Conservation (phyloP, 192 early-diverging fungal genomes). For the Lobosporangium transversale region DNA sequence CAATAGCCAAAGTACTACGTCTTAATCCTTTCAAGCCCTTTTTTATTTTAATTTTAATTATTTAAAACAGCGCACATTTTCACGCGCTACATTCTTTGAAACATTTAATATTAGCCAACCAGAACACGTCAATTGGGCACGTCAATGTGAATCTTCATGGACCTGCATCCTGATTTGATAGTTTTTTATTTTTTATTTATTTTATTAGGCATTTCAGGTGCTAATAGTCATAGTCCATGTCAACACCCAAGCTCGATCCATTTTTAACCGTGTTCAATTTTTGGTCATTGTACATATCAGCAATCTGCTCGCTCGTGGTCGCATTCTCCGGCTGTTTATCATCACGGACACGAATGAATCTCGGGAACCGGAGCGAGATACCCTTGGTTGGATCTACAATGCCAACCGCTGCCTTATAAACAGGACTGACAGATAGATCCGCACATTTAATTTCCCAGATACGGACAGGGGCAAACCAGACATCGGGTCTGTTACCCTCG, state of each 20-base stretch:
- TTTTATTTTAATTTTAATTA: too few species aligned
- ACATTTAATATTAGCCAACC: too few species aligned
- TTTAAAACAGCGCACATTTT: too few species aligned
- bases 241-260: conserved; percentile 35
- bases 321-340: conserved; percentile 96
- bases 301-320: conserved; percentile 84
- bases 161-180: neutral
- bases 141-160: neutral
- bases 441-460: conserved; percentile 99
- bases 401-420: conserved; percentile 91
- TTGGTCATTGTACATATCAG: conserved; percentile 51
- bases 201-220: neutral
- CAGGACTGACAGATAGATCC: conserved; percentile 95
- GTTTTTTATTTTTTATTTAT: neutral
- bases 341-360: conserved; percentile 94
- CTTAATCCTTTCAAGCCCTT: too few species aligned
- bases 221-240: conserved; percentile 51
- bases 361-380: conserved; percentile 95
- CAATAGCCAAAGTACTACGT: too few species aligned
- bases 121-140: conserved; percentile 6
- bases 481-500: conserved; percentile 85
- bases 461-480: conserved; percentile 93
- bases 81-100: too few species aligned
- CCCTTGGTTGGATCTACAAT: conserved; percentile 86
- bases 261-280: conserved; percentile 51